Evolutionary conservation across 2,329 filamentous ascomycete genomes (phyloP), one percentile per base, ranked within the genome.

Genomic region (Fusarium avenaceum): DNA sequence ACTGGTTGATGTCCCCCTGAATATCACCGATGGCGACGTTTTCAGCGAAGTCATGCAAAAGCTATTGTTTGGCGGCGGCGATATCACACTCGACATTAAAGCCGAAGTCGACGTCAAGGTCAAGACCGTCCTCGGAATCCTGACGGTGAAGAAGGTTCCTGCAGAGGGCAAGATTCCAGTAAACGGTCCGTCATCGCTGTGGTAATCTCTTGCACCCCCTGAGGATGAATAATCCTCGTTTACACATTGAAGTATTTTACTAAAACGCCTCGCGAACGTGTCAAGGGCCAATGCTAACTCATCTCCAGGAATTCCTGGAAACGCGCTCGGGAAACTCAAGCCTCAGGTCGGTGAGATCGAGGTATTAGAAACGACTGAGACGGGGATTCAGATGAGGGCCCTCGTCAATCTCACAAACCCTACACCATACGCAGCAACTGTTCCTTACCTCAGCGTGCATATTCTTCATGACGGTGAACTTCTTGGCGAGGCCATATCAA

Each of bases 351-450:
- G 89, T 57, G 88, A 91, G 63, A 80, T 98, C 35, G 85, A 86
- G 67, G 88, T 98, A 57, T 76, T 91, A 40, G 88, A 91, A 57
- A 96, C 94, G 0, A 90, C 90, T 2, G 81, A 86, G 35, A 88
- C 88, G 4, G 91, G 91, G 5, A 83, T 97, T 46, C 88, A 86
- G 20, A 80, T 98, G 35, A 84, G 89, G 73, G 91, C 92, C 15
- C 80, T 83, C 39, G 85, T 97, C 73, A 97, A 96, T 75, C 85
- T 97, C 63, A 96, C 92, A 6, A 99, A 99, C 74, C 94, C 95
- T 2, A 97, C 94, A 0, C 86, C 90, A 6, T 97, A 98, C 77
- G 90, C 92, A 6, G 94, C 93, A 6, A 84, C 83, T 3, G 84
- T 98, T n/a, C 95, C 95, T 3, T 95, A 89, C 65, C 80, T 93